Base-by-base conservation (phyloP, 129 eudicot genomes). In the Smallanthus sonchifolius region DNA sequence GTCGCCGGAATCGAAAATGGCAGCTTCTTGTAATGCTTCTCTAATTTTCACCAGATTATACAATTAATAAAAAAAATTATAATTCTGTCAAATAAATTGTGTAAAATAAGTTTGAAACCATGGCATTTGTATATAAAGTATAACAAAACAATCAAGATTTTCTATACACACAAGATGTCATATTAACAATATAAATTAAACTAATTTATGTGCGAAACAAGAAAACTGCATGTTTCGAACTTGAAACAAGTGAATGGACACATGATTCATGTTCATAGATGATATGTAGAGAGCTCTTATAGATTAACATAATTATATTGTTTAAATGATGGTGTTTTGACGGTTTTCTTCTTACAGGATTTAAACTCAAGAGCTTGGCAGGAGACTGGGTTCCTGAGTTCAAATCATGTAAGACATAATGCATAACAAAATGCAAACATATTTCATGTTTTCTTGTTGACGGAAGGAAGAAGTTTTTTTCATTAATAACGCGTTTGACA, bases 1-100 rank as follows among this genome's bases (percentile, higher is more conserved):
- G 30, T 66, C 32, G 78, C 73, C 5, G 89, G 79, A 1, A 87
- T 54, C 3, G 91, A 77, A 74, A 88, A 93, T 20, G 92, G 72
- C 81, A 86, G 42, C 79, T 83, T 83, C 74, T 80, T 81, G 49
- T 73, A 75, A 43, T 82, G 80, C 86, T 83, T 80, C 82, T 78
- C 86, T 81, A 79, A 51, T 70, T 32, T 62, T 48, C 55, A 64
- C 61, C 67, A 61, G 19, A 4, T 42, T 30, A 35, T 17, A 40
- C 44, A 67, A 35, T 35, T 13, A 48, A 60, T 36, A 7, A 47
- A 69, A 39, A 8, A n/a, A n/a, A n/a, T n/a, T n/a, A n/a, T n/a
- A n/a, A n/a, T n/a, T n/a, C n/a, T n/a, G n/a, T n/a, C n/a, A n/a
- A n/a, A n/a, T n/a, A n/a, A n/a, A 20, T 10, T 68, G 5, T 11